phyloP scores from a whole-genome alignment of 108 stramenopile species.

The Cyclostephanos tholiformis region DNA sequence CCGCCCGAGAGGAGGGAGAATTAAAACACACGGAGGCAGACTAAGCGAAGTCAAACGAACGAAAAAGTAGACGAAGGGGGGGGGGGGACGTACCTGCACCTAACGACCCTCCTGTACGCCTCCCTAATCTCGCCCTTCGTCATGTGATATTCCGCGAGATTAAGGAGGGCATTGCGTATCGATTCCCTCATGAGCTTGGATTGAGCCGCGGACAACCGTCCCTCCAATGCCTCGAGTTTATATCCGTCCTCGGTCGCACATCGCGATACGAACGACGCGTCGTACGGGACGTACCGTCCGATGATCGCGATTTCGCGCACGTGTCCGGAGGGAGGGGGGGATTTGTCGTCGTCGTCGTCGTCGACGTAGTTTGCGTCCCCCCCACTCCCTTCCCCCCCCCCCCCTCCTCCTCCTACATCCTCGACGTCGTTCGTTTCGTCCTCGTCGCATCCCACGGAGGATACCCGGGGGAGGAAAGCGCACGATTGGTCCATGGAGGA shows the following conservation, averaged over 20 bases:
- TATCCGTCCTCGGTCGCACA: not conserved
- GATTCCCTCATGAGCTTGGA: conserved; percentile 80
- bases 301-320: not conserved
- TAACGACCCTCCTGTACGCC: conserved; percentile 47
- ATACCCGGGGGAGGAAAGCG: not conserved
- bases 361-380: not conserved
- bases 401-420: too few species aligned
- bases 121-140: conserved; percentile 59
- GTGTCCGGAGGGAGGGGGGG: not conserved
- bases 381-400: too few species aligned
- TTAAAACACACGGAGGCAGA: too few species aligned
- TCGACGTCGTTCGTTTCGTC: not conserved
- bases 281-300: not conserved
- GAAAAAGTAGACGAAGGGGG: too few species aligned
- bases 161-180: conserved; percentile 72
- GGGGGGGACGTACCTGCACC: conserved; percentile 37
- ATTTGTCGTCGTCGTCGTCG: conserved; percentile 3
- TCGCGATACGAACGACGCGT: not conserved
- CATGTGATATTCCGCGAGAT: conserved; percentile 54
- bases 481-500: too few species aligned
- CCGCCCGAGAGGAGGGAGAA: too few species aligned
- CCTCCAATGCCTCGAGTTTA: conserved; percentile 44
- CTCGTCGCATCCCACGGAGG: not conserved
- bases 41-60: too few species aligned
- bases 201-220: conserved; percentile 68